Percentiles rank a stretch among this genome's conserved stretches.
These are phyloP conservation scores for Acacia melanoxylon DNA, from an alignment of 306 rosid species.

Conservation along the genomic window DNA sequence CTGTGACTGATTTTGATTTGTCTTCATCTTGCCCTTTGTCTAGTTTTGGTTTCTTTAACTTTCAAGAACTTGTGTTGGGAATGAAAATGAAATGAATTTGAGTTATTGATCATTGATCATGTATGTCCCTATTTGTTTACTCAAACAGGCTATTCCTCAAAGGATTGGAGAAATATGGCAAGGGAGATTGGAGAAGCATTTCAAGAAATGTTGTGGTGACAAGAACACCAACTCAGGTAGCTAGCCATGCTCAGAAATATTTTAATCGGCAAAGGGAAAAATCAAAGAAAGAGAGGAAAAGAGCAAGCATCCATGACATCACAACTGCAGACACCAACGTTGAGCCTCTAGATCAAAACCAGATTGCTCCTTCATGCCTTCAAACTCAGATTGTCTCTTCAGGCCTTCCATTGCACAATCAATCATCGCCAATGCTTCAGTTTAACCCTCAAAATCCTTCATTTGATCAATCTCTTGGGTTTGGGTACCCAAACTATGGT, in stretches of 20 bases:
- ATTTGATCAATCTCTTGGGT: constrained; percentile 34
- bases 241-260: constrained; percentile 97
- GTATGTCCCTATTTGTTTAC: not conserved
- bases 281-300: constrained; percentile 77
- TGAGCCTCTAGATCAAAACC: constrained; percentile 40
- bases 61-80: not conserved
- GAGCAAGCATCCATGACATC: constrained; percentile 95
- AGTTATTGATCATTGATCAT: not conserved
- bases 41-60: not conserved
- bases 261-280: constrained; percentile 67
- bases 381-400: constrained; percentile 60
- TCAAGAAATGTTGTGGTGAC: constrained; percentile 85
- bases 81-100: not conserved
- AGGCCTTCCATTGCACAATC: constrained; percentile 35
- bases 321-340: constrained; percentile 61
- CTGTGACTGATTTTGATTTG: not conserved
- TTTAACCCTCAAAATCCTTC: constrained; percentile 18
- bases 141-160: constrained; percentile 62
- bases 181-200: constrained; percentile 99
- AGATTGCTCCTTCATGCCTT: constrained; percentile 51
- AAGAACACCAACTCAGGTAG: constrained; percentile 93
- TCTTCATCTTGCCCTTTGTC: not conserved
- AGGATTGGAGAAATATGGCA: constrained; percentile 70
- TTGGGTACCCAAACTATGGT: constrained; percentile 43
- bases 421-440: constrained; percentile 40